Base-by-base conservation (phyloP, 345 rosid genomes). In the Schrenkiella parvula region DNA sequence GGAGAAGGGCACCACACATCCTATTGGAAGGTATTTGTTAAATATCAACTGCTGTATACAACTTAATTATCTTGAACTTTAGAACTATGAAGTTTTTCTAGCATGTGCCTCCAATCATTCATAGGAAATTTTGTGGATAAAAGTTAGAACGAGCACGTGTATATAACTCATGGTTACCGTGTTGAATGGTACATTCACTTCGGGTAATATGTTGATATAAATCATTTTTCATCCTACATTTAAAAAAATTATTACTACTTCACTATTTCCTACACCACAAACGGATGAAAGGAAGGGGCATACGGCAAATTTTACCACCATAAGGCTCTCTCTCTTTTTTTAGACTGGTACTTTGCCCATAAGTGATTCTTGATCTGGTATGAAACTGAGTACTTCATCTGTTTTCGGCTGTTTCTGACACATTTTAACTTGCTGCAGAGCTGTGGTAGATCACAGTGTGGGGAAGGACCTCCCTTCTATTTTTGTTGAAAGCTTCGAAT, bases 1-100 rank as follows among this genome's bases (percentile, higher is more conserved):
- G 99, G 97, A 95, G 80, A 95, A 89, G 87, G 99, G 99, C 56
- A 91, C 99, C 43, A 95, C 99, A 51, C 99, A 95, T 78, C 99
- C 99, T 66, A 95, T 95, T 74, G 99, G 99, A 84, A 91, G 99
- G 97, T 89, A 84, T 70, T 46, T 70, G 23, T 21, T 35, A 61
- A 37, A 7, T 42, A 41, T 43, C 35, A 68, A 17, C n/a, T 38
- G 2, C 10, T 58, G 25, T 37, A 37, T 32, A 56, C 34, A 25
- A 28, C 25, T 47, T 65, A 41, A 50, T 1, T 31, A 32, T 31
- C n/a, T 22, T 28, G 54, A 32, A 52, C 29, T 21, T 21, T 25
- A 31, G 31, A 72, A 64, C 29, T 53, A 34, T 17, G 37, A 37
- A 63, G 22, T 10, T 21, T 43, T 7, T 39, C 6, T 51, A 53